A percentile compares a stretch with the other conserved stretches of the same genome.
Evolutionary conservation across 306 rosid species (phyloP).

Genomic region (Lagenaria siceraria): DNA sequence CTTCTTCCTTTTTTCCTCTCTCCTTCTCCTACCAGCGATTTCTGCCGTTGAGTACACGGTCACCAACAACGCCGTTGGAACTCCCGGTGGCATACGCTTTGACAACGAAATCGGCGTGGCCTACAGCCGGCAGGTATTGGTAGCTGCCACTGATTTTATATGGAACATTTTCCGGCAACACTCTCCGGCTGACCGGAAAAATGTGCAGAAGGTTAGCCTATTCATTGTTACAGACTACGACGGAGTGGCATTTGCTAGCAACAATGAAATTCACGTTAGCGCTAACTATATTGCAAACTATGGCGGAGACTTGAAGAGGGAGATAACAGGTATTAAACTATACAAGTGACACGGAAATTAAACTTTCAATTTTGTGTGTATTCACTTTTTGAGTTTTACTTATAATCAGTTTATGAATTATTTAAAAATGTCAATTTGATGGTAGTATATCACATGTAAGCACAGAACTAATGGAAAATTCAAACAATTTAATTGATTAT

Average conservation of each 20-base stretch:
- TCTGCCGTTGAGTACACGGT: conserved; percentile 24
- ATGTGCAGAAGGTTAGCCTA: conserved; percentile 12
- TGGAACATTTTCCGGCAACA: conserved; percentile 15
- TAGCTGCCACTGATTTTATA: conserved; percentile 18
- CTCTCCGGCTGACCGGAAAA: conserved; percentile 4
- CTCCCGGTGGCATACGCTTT: conserved; percentile 30
- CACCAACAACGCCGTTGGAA: conserved; percentile 24
- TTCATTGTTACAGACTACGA: conserved; percentile 12
- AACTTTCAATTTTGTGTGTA: no score
- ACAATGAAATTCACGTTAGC: conserved; percentile 28
- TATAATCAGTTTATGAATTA: no score
- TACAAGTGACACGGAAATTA: no score
- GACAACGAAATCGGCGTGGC: conserved; percentile 16
- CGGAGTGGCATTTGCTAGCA: conserved; percentile 16
- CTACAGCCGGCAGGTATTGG: conserved; percentile 16
- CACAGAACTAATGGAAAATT: no score
- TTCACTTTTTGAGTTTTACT: no score
- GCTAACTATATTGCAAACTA: conserved; percentile 13
- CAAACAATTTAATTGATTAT: no score
- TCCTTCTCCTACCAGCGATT: conserved; percentile 11
- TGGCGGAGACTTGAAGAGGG: conserved; percentile 14
- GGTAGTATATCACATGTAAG: no score
- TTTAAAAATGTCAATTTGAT: no score
- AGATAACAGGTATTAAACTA: conserved; percentile 2
- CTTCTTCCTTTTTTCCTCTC: conserved; percentile 13